Base-by-base conservation (phyloP, 2,329 filamentous ascomycete genomes). In the Emericellopsis atlantica region DNA sequence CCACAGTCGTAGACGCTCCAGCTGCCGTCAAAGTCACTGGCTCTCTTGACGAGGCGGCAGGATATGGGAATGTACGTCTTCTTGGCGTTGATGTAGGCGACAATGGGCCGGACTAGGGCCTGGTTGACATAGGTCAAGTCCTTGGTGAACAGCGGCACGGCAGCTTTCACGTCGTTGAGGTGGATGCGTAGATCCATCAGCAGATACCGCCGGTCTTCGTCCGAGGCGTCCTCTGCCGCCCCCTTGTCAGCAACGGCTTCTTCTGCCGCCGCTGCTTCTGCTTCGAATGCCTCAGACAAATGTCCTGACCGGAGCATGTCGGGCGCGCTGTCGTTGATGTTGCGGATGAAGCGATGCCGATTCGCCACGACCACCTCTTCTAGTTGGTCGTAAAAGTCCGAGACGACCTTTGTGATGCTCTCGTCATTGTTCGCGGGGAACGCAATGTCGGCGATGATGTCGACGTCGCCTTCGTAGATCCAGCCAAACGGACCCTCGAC, bases 391-490 rank as follows among this genome's bases (percentile, higher is more conserved):
- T 96, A 96, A 53, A 98, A 89, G 55, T 95, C 89, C n/a, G 84
- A 81, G 74, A 98, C 84, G 36, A 95, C 88, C 58, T 95, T 95
- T 21, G 82, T 83, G 42, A 98, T 81, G 47, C 89, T 85, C 46
- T 90, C 88, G 44, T 94, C 85, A 33, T 79, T 77, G 41, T 96
- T 92, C 26, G 79, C 78, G 1, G 92, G 92, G 46, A 98, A 85
- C 78, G 95, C 90, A 48, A 98, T 80, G 53, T 98, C 92, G 6
- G 92, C 84, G 12, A 96, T 81, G 46, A 98, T 95, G 56, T 98
- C 92, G 33, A 98, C 88, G 46, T 92, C 94, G 29, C 92, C 92
- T 61, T 96, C 87, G 49, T 93, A 84, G 40, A 98, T 98, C 92
- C 92, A 98, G 4, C 87, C 89, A 58, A 98, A 95, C 0, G 90